Conservation (phyloP, 1,284 basidiomycete genomes). For the Ceratobasidium sp. region DNA sequence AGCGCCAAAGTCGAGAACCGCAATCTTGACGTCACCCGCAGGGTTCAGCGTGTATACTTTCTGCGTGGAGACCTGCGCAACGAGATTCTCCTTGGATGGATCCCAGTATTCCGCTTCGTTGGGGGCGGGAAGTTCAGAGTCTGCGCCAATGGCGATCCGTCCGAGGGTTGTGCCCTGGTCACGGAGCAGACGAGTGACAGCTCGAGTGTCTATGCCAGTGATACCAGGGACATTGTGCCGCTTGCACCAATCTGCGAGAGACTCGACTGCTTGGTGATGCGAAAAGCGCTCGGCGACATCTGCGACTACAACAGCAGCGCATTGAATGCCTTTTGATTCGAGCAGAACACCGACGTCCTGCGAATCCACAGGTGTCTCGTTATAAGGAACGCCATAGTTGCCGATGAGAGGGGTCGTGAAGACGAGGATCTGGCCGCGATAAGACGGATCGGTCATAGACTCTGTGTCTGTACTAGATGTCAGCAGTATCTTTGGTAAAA, state of each 20-base stretch:
- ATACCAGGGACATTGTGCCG: constrained; percentile 92
- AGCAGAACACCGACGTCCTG: constrained; percentile 91
- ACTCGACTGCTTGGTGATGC: constrained; percentile 94
- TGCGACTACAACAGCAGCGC: constrained; percentile 91
- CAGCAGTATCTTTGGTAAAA: background rate
- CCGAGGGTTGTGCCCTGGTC: constrained; percentile 98
- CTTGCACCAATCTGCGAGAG: constrained; percentile 92
- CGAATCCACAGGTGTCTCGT: constrained; percentile 77
- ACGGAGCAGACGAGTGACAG: constrained; percentile 91
- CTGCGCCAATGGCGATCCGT: constrained; percentile 84
- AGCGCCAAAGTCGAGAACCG: constrained; percentile 95
- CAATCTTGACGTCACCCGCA: constrained; percentile 87
- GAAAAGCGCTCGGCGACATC: constrained; percentile 96
- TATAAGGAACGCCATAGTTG: constrained; percentile 96
- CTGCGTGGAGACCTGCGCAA: constrained; percentile 92
- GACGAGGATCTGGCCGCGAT: constrained; percentile 96
- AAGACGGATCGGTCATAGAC: constrained; percentile 99
- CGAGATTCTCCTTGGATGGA: constrained; percentile 90
- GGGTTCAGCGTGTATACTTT: constrained; percentile 89
- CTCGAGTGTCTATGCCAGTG: constrained; percentile 97
- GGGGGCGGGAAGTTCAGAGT: constrained; percentile 72
- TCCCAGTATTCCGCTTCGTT: constrained; percentile 85
- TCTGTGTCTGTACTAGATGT: constrained; percentile 82
- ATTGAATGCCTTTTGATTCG: constrained; percentile 91
- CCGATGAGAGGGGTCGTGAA: constrained; percentile 99